phyloP scores from a whole-genome alignment of 129 eudicot species.

The Heracleum sosnowskyi region DNA sequence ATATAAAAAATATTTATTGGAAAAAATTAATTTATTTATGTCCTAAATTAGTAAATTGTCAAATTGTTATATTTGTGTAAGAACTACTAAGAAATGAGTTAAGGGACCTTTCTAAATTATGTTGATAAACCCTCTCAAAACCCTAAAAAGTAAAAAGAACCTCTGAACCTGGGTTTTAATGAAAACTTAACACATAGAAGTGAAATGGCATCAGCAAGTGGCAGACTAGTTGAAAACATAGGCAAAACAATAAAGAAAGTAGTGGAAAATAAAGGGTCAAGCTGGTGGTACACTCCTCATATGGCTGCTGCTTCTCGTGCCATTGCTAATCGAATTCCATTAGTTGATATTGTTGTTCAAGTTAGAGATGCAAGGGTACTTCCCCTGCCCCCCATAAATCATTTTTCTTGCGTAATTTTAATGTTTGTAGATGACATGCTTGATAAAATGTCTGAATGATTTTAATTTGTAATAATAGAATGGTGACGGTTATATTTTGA shows the following conservation, averaged over 20 bases:
- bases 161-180: no score
- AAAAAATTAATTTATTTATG: no score
- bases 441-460: conserved; percentile 35
- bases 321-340: conserved; percentile 49
- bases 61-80: no score
- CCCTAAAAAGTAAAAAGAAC: no score
- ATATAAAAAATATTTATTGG: no score
- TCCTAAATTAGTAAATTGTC: no score
- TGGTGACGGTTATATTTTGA: background rate
- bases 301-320: conserved; percentile 88
- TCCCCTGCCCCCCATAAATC: background rate
- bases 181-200: background rate
- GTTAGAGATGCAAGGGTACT: conserved; percentile 86
- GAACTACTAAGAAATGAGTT: no score
- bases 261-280: conserved; percentile 44
- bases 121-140: no score
- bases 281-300: conserved; percentile 96
- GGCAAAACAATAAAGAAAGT: conserved; percentile 43
- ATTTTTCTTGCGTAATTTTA: background rate
- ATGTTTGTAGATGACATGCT: conserved; percentile 19
- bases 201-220: conserved; percentile 25
- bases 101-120: no score
- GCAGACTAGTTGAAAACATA: conserved; percentile 33
- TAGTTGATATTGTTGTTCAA: conserved; percentile 71
- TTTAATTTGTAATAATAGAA: background rate